Base-by-base conservation (phyloP, 305 asterid species). In the Fraxinus platypoda region DNA sequence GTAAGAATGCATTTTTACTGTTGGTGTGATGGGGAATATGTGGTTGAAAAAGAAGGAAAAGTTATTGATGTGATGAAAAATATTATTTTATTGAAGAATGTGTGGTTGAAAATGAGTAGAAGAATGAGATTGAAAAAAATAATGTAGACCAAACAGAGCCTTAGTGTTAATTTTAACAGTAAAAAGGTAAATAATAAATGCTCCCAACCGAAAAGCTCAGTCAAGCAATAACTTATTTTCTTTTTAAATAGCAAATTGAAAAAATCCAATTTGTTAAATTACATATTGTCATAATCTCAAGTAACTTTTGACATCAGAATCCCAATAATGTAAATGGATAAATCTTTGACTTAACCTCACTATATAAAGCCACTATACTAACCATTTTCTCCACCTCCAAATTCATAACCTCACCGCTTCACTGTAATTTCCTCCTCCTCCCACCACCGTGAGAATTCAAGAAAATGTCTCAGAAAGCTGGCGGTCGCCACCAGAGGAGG, bases 401-500 rank as follows among this genome's bases (percentile, higher is more conserved):
- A 43, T 41, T 83, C 75, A 19, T 7, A 62, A 62, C 46, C 79
- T 52, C 72, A 13, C 86, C 30, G 78, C 62, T 75, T 73, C 87
- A 72, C 83, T 38, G 75, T 30, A 77, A 79, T 80, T 12, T 34
- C 17, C 23, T 41, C 17, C 52, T 37, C 28, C 71, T 13, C 76
- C n/a, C 34, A 28, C 46, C 68, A 13, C n/a, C 46, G 57, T 8
- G 52, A 41, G 62, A 43, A 38, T 38, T 38, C 46, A 38, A 43
- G 54, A 82, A 77, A 83, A 92, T 92, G 97, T 91, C 97, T 64
- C 84, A 89, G 34, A 88, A 88, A 84, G 70, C 81, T 34, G 87
- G 78, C 90, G 85, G 80, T 88, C 95, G 93, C 78, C 97, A 92
- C 89, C 92, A 85, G 68, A 88, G 97, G 84, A 89, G 88, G 75